Base-by-base conservation (phyloP, 148 eudicot species). In the Salicornia ramosissima region DNA sequence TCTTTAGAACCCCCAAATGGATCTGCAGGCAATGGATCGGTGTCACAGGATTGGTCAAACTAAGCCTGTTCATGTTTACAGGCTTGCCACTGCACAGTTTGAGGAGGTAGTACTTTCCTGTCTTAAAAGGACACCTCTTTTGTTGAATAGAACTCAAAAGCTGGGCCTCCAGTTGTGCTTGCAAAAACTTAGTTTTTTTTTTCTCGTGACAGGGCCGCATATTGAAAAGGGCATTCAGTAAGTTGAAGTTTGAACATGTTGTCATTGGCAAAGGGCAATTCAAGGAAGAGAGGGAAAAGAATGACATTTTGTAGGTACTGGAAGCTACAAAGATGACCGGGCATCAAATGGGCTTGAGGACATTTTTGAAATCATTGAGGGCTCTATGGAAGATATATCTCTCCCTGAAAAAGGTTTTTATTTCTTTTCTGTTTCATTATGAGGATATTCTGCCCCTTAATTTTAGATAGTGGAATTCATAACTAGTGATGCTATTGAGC, bases 1-100 rank as follows among this genome's bases (percentile, higher is more conserved):
- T 67, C 73, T 75, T 53, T 93, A 95, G 99, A 95, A 95, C 74
- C 99, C 99, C 47, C 99, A 95, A 83, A 86, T 89, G 94, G 99
- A 95, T 77, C 74, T 95, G 75, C 99, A 95, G 82, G 99, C 99
- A 10, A 91, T 95, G 99, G 99, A 95, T 77, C 87, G 99, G 25
- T 95, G 99, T 75, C 99, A 95, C 74, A 89, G 99, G 79, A 95
- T 95, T 54, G 99, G 99, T 68, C 99, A 95, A 77, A 95, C 97
- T 49, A 91, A 91, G 79, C 99, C 99, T 66, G 99, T 95, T 74
- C 99, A 95, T 83, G 99, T 95, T 77, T 95, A 95, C 77, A 82
- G 99, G 83, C 84, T 95, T 45, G 89, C 99, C 31, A 95, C 99
- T 67, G 99, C 99, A 74, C 91, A 76, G 64, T 95, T 96, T 71